Evolutionary conservation across 2,329 filamentous ascomycete genomes (phyloP), one percentile per base, ranked within the genome.

Genomic region (Penicillium fuscoglaucum): DNA sequence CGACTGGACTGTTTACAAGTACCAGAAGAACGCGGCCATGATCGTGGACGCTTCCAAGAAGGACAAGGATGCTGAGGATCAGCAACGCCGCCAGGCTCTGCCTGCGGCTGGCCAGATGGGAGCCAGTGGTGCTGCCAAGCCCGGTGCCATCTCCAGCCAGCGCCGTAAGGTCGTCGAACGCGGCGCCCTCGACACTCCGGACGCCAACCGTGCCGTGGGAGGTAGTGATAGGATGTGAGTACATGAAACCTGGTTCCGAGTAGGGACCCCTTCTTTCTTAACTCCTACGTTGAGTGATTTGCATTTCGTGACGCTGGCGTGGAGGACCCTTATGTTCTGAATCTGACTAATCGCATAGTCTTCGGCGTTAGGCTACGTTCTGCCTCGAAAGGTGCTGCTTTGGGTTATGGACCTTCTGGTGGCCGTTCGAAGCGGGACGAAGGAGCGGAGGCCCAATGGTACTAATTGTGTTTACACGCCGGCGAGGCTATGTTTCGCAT

Each of bases 1-100:
- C 72, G 95, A 99, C 82, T 99, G 95, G 95, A 99, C 95, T 60
- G 95, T 98, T 72, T 98, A 97, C 87, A 98, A 98, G 84, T 97
- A 98, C 84, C 93, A 97, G 86, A 97, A 97, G 88, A 98, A 97
- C 71, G 93, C 93, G 55, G 91, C 96, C 81, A 92, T 92, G 72
- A 96, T 96, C 76, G 90, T 91, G 68, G 89, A 93, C 77, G 90
- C 90, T 68, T 87, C 87, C 66, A 87, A 84, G 76, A 86, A 84
- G 67, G 83, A 85, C 62, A 89, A 92, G 66, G 87, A 87, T 41
- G 89, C 92, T 19, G 90, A 95, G 72, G 91, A 93, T 80, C 82
- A 84, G 66, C 86, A 86, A 68, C 87, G 87, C 74, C 84, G 83
- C 70, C 86, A 87, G 72, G 85, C 84, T 70, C 86, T 87, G 66